Percentiles rank a stretch among this genome's conserved stretches.
phyloP scores from a whole-genome alignment of 1,284 basidiomycete genomes.

The Puccinia hordei region DNA sequence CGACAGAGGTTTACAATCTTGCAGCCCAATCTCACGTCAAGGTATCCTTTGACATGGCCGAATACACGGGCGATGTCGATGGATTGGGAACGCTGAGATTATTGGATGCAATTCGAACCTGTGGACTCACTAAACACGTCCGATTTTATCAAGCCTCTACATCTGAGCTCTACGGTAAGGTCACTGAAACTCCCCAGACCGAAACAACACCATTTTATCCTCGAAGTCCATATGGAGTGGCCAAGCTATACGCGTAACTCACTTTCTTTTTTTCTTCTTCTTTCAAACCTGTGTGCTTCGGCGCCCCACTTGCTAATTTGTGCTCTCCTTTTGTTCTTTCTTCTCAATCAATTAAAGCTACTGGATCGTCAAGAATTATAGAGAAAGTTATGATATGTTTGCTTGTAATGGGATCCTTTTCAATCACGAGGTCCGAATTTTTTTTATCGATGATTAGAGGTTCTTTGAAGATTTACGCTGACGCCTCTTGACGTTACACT shows the following conservation, averaged over 20 bases:
- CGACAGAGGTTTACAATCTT: conserved; percentile 90
- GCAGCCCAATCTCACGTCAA: conserved; percentile 96
- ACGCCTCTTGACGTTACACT: neutral
- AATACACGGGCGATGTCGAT: conserved; percentile 92
- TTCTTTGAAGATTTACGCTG: neutral
- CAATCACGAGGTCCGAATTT: conserved; percentile 71
- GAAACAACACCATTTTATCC: conserved; percentile 93
- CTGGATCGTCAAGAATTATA: conserved; percentile 88
- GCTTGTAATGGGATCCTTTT: conserved; percentile 81
- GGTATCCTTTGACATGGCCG: conserved; percentile 94
- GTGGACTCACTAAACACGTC: conserved; percentile 79
- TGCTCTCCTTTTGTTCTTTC: neutral
- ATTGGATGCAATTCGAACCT: conserved; percentile 86
- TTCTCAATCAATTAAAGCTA: conserved; percentile 64
- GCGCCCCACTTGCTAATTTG: conserved; percentile 56
- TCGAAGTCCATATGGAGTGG: conserved; percentile 84
- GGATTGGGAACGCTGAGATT: conserved; percentile 85
- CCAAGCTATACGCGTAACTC: conserved; percentile 69
- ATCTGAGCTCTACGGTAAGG: conserved; percentile 89
- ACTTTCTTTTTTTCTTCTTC: conserved; percentile 53
- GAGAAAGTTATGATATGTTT: conserved; percentile 81
- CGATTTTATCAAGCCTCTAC: conserved; percentile 90
- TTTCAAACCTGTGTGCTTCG: neutral
- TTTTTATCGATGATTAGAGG: neutral
- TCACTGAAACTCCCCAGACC: conserved; percentile 83